Evolutionary conservation across 495 filamentous ascomycete species (phyloP).

Genomic region (Glonium stellatum): DNA sequence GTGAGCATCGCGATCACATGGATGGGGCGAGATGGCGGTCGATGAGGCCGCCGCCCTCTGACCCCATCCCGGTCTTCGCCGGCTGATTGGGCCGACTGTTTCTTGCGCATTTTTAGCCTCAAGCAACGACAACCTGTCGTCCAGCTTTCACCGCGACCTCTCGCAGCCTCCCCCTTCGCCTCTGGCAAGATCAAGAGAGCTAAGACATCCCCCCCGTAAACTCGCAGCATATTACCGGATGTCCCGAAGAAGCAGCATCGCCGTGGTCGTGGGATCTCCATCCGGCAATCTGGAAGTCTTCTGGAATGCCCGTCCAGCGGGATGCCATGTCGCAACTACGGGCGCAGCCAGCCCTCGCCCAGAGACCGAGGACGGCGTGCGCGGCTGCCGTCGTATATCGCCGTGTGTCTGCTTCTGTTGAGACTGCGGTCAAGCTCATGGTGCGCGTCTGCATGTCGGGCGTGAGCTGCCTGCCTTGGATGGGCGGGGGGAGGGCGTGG

Average conservation of each 20-base stretch:
- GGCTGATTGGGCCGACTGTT: slow-evolving; percentile 23
- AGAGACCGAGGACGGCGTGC: no score
- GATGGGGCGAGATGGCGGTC: slow-evolving; percentile 12
- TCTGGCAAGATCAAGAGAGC: slow-evolving; percentile 12
- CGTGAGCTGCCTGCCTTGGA: not conserved
- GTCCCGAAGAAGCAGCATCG: slow-evolving; percentile 16
- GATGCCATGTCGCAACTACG: not conserved
- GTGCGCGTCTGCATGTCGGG: not conserved
- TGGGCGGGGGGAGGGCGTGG: no score
- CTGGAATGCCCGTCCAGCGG: slow-evolving; percentile 16
- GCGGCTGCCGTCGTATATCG: not conserved
- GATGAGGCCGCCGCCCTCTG: slow-evolving; percentile 17
- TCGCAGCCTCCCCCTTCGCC: slow-evolving; percentile 13
- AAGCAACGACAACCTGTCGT: slow-evolving; percentile 33
- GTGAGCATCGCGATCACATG: slow-evolving; percentile 18
- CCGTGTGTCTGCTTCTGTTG: slow-evolving; percentile 1
- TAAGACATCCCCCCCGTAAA: slow-evolving; percentile 12
- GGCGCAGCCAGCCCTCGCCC: not conserved
- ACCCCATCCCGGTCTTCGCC: slow-evolving; percentile 14
- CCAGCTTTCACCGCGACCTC: slow-evolving; percentile 19
- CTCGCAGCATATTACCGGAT: slow-evolving; percentile 13
- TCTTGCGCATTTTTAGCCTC: slow-evolving; percentile 28
- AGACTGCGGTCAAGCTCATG: not conserved
- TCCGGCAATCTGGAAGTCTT: slow-evolving; percentile 20
- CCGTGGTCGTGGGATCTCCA: slow-evolving; percentile 19